phyloP scores from a whole-genome alignment of 2,329 filamentous ascomycete genomes.

The Plectosphaerella cucumerina region DNA sequence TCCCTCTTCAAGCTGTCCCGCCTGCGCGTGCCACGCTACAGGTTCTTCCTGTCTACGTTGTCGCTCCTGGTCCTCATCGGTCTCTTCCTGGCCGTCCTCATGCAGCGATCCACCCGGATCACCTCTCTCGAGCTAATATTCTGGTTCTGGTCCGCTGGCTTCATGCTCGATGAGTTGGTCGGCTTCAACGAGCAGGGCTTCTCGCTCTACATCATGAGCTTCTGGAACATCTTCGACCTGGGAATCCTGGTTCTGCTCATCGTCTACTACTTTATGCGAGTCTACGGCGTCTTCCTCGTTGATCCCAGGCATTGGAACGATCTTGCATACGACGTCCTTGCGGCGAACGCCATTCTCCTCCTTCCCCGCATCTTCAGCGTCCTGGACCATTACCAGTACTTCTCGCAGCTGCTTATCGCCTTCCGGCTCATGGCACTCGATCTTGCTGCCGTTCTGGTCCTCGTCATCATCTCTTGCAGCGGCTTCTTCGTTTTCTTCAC shows the following conservation, averaged over 20 bases:
- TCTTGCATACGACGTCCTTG: conserved; percentile 90
- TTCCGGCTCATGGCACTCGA: conserved; percentile 94
- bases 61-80: conserved; percentile 82
- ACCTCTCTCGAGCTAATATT: conserved; percentile 83
- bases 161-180: conserved; percentile 94
- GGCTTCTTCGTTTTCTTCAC: conserved; percentile 96
- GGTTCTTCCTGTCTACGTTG: conserved; percentile 83
- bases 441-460: conserved; percentile 74
- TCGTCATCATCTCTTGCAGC: conserved; percentile 84
- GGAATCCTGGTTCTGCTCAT: conserved; percentile 83
- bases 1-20: conserved; percentile 89
- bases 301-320: conserved; percentile 72
- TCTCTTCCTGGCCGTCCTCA: conserved; percentile 79
- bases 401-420: conserved; percentile 89
- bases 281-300: conserved; percentile 81
- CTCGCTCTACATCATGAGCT: conserved; percentile 93
- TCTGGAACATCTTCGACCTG: conserved; percentile 95
- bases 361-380: conserved; percentile 90
- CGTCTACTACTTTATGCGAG: conserved; percentile 82
- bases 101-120: conserved; percentile 71
- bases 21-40: conserved; percentile 84
- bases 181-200: conserved; percentile 97
- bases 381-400: conserved; percentile 92
- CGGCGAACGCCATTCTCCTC: conserved; percentile 82
- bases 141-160: conserved; percentile 97